Conservation (phyloP, 1,139 yeast species). For the Blastobotrys serpentis region DNA sequence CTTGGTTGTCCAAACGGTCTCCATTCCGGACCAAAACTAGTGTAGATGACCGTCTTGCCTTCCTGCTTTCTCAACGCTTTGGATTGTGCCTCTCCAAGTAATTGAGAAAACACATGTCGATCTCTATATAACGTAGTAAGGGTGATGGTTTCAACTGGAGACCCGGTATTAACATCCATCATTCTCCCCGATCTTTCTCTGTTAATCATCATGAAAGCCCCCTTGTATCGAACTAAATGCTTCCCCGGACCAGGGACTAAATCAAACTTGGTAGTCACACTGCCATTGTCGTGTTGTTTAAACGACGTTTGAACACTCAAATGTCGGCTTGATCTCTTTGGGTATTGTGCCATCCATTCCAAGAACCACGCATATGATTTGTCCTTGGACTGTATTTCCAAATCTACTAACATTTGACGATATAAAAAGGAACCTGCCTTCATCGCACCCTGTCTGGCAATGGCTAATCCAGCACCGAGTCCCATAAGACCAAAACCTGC, state of each 20-base stretch:
- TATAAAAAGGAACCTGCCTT: conserved; percentile 67
- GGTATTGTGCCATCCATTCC: conserved; percentile 91
- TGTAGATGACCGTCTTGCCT: conserved; percentile 90
- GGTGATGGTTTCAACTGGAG: conserved; percentile 94
- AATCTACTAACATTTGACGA: conserved; percentile 81
- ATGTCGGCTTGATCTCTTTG: conserved; percentile 70
- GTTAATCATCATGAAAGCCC: conserved; percentile 84
- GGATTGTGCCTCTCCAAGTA: conserved; percentile 78
- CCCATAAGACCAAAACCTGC: conserved; percentile 97
- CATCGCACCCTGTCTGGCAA: conserved; percentile 68
- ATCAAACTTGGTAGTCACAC: conserved; percentile 81
- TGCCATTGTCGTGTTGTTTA: conserved; percentile 89
- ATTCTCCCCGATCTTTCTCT: conserved; percentile 88
- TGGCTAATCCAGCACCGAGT: conserved; percentile 80
- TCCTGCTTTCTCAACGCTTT: conserved; percentile 81
- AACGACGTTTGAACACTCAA: conserved; percentile 85
- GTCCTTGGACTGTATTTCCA: conserved; percentile 92
- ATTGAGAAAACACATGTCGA: conserved; percentile 63
- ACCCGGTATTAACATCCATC: conserved; percentile 85
- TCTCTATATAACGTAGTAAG: conserved; percentile 87
- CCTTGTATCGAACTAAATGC: conserved; percentile 79
- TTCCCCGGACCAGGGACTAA: conserved; percentile 99
- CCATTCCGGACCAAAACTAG: conserved; percentile 99
- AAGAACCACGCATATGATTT: conserved; percentile 93
- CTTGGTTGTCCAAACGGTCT: conserved; percentile 97